Conservation (phyloP, 495 filamentous ascomycete genomes). For the Neurospora sp. region DNA sequence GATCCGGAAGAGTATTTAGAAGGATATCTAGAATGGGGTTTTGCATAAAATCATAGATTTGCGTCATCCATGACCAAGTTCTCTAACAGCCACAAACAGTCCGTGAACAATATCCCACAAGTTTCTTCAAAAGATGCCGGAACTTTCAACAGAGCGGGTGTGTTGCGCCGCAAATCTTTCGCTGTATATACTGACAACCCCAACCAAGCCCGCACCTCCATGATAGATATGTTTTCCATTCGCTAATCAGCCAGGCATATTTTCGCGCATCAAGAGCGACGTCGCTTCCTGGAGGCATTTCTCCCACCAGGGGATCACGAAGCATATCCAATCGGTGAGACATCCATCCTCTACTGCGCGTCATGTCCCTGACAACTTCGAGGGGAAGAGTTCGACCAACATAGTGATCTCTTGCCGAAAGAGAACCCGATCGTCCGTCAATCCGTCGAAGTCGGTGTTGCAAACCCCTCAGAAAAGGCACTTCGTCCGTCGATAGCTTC, state of each 20-base stretch:
- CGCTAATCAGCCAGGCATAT: background rate
- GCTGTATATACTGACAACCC: background rate
- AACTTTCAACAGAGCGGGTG: background rate
- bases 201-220: background rate
- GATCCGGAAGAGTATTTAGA: background rate
- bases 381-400: background rate
- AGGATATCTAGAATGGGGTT: background rate
- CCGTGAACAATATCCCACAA: background rate
- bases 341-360: background rate
- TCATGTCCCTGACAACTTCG: background rate
- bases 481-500: background rate
- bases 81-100: background rate
- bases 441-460: background rate
- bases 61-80: background rate
- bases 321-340: background rate
- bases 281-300: background rate
- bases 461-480: background rate
- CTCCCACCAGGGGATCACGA: background rate
- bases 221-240: background rate
- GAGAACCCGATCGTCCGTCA: background rate
- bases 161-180: background rate
- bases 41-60: background rate
- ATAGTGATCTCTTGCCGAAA: background rate
- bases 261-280: background rate
- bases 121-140: background rate